Conservation (phyloP, 495 filamentous ascomycete genomes). For the Pyrenula aspistea region DNA sequence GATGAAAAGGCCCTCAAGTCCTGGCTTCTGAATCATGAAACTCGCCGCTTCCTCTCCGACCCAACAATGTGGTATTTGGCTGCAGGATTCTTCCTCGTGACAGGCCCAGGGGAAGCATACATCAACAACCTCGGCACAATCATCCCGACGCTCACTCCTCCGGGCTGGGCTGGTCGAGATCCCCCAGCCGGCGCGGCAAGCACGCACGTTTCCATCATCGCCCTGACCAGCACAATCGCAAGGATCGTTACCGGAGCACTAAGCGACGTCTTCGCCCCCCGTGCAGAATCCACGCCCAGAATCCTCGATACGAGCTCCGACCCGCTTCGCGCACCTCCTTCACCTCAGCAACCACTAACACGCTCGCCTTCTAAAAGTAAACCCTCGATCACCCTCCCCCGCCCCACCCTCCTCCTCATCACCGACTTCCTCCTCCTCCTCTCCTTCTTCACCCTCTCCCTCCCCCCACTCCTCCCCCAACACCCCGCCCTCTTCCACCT, state of each 20-base stretch:
- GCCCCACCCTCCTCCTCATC: constrained; percentile 64
- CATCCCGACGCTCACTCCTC: constrained; percentile 70
- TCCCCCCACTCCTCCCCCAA: constrained; percentile 53
- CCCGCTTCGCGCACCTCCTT: constrained; percentile 5
- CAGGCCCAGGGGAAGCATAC: constrained; percentile 89
- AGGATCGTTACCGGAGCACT: constrained; percentile 76
- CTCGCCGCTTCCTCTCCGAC: constrained; percentile 68
- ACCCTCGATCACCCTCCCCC: constrained; percentile 61
- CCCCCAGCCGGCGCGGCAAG: constrained; percentile 58
- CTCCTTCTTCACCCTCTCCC: constrained; percentile 64
- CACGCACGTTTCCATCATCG: constrained; percentile 85
- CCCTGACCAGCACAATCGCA: constrained; percentile 78
- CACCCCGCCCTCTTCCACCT: constrained; percentile 61
- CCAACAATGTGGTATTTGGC: constrained; percentile 93
- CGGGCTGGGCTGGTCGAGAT: constrained; percentile 27
- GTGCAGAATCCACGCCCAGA: constrained; percentile 26
- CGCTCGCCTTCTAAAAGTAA: constrained; percentile 14
- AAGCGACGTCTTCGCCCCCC: constrained; percentile 77
- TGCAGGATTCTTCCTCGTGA: constrained; percentile 83
- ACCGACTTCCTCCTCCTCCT: constrained; percentile 65
- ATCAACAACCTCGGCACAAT: constrained; percentile 93
- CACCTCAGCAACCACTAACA: constrained; percentile 2
- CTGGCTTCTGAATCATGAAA: constrained; percentile 80
- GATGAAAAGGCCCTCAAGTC: constrained; percentile 52
- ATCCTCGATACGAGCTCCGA: constrained; percentile 19